These are phyloP conservation scores for Capsicum baccatum DNA, from an alignment of 257 asterid species.

Conservation along the genomic window DNA sequence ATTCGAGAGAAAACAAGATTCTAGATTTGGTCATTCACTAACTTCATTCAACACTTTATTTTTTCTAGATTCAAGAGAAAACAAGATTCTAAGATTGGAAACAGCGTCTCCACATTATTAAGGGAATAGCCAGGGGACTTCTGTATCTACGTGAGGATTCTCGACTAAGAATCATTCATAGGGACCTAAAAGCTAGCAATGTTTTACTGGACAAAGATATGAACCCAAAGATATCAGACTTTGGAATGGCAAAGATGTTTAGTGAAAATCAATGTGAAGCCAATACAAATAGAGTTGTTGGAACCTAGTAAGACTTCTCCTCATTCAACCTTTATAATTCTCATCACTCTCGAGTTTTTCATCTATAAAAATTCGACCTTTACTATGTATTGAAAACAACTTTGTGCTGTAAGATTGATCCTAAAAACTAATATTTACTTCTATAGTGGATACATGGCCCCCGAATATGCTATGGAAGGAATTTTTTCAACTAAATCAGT, in stretches of 20 bases:
- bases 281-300: constrained; percentile 34
- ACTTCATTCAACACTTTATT: background rate
- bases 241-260: constrained; percentile 29
- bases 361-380: no score
- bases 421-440: background rate
- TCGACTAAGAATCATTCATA: constrained; percentile 18
- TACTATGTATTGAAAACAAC: background rate
- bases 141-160: constrained; percentile 21
- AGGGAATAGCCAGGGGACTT: constrained; percentile 25
- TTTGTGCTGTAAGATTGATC: background rate
- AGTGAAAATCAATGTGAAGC: background rate
- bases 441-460: constrained; percentile 21
- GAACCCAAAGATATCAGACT: constrained; percentile 28
- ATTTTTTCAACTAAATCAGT: constrained; percentile 8
- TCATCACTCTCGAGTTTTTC: no score
- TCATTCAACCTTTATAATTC: background rate
- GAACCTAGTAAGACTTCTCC: constrained; percentile 28
- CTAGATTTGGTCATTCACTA: background rate
- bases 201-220: constrained; percentile 25
- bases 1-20: no score
- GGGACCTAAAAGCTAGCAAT: constrained; percentile 27
- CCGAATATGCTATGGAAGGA: constrained; percentile 24
- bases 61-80: constrained; percentile 20
- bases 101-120: constrained; percentile 16
- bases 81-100: constrained; percentile 22